A percentile compares a stretch with the other conserved stretches of the same genome.
These are phyloP conservation scores for Lenzites betulinus DNA, from an alignment of 768 basidiomycete species.

Conservation along the genomic window DNA sequence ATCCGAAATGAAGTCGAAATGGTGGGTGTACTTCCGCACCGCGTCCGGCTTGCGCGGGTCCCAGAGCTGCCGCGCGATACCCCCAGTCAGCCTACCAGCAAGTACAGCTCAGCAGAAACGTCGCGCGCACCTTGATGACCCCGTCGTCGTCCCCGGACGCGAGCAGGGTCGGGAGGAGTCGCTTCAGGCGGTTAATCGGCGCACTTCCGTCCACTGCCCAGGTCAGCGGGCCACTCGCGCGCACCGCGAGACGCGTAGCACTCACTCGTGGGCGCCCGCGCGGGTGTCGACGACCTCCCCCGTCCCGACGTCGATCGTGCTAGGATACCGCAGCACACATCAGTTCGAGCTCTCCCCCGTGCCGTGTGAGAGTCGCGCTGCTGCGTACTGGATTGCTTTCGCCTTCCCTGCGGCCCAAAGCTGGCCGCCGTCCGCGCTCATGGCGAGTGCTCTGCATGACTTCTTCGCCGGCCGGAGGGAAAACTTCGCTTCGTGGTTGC, in stretches of 20 bases:
- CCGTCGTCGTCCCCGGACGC: slow-evolving; percentile 94
- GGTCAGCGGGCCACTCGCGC: slow-evolving; percentile 10
- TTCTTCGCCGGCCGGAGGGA: slow-evolving; percentile 75
- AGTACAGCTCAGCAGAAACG: no score
- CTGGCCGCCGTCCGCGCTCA: slow-evolving; percentile 65
- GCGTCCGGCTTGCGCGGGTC: slow-evolving; percentile 73
- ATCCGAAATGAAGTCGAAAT: slow-evolving; percentile 94
- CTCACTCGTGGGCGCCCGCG: slow-evolving; percentile 35
- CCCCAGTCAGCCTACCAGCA: no score
- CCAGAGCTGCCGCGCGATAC: slow-evolving; percentile 66
- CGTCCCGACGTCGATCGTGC: slow-evolving; percentile 28
- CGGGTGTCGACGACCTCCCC: slow-evolving; percentile 28
- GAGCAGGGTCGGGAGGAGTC: slow-evolving; percentile 67
- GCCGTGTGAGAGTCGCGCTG: not conserved
- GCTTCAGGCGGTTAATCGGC: slow-evolving; percentile 84
- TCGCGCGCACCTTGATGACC: slow-evolving; percentile 71
- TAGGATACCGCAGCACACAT: slow-evolving; percentile 28
- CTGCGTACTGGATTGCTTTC: slow-evolving; percentile 72
- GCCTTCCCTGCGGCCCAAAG: slow-evolving; percentile 84
- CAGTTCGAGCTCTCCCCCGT: not conserved
- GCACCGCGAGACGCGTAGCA: not conserved
- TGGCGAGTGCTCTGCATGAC: slow-evolving; percentile 75
- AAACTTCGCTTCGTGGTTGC: slow-evolving; percentile 57
- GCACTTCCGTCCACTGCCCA: slow-evolving; percentile 47
- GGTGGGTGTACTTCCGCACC: slow-evolving; percentile 74